phyloP scores from a whole-genome alignment of 495 filamentous ascomycete species.

The Trichoderma parareesei region DNA sequence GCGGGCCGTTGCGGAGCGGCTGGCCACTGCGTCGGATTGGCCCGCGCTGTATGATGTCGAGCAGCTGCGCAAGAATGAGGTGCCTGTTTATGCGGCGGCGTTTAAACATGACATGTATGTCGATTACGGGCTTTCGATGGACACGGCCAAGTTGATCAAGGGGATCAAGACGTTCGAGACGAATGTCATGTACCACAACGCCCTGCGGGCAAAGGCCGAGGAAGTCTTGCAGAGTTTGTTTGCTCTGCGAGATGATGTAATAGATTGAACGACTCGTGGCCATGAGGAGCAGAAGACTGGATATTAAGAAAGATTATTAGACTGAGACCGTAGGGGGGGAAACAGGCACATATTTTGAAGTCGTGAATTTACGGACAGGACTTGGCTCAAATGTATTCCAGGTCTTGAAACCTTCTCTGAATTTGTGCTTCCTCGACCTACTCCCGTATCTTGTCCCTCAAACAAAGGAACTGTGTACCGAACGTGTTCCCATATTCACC shows the following conservation, averaged over 20 bases:
- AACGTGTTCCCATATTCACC: neutral
- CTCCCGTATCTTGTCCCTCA: neutral
- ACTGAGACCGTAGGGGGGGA: too few species aligned
- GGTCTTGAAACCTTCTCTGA: neutral
- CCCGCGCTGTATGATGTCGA: constrained; percentile 64
- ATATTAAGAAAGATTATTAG: neutral
- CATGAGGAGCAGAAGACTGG: neutral
- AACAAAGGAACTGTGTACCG: neutral
- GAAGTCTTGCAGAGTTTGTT: constrained; percentile 67
- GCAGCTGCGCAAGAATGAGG: constrained; percentile 66
- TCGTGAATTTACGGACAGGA: neutral
- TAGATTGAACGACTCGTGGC: constrained; percentile 44
- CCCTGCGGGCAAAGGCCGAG: constrained; percentile 59
- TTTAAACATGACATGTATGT: constrained; percentile 96
- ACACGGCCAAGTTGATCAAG: constrained; percentile 67
- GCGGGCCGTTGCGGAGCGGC: constrained; percentile 53
- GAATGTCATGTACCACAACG: constrained; percentile 82
- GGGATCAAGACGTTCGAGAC: constrained; percentile 75
- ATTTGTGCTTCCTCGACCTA: neutral
- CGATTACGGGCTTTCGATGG: constrained; percentile 60
- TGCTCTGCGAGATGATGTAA: constrained; percentile 59
- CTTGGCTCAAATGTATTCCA: neutral
- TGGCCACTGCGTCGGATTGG: constrained; percentile 65
- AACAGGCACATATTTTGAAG: neutral
- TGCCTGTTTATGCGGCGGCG: constrained; percentile 82